Evolutionary conservation across 345 rosid genomes (phyloP), one percentile per base, ranked within the genome.

Genomic region (Stellera chamaejasme): DNA sequence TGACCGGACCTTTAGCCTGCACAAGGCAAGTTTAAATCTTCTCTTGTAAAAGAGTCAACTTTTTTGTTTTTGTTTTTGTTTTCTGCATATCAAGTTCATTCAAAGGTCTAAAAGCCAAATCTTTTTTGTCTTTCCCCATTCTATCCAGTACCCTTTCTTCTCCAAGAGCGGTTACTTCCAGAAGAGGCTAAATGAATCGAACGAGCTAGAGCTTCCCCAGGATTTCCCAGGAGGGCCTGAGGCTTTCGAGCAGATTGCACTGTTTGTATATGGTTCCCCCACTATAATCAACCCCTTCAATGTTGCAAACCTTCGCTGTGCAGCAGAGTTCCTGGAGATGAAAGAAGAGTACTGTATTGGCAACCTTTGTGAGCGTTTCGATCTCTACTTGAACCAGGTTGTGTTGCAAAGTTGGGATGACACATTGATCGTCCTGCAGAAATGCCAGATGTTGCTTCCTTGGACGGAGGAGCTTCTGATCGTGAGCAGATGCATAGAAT

Each of bases 141-240:
- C 14, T 8, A 32, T 73, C 84, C 57, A 88, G 96, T 66, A 54
- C 60, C 92, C 83, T 10, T 50, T 88, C 63, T 72, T 67, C 50
- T 70, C 79, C 11, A 88, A 75, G 67, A 80, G 96, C 42, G 88
- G 90, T 72, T 88, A 77, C 79, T 80, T 88, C 65, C 80, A 72
- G 65, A 70, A 71, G 56, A 74, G 76, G 64, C 52, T 77, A 61
- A 67, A 52, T 1, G 75, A 73, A 41, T 67, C 83, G 6, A 56
- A 65, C 1, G 85, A 80, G 68, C 55, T 82, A 12, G 81, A 82
- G 55, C 73, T 88, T 43, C 85, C 82, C 11, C 66, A 49, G 25
- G 70, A 69, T 45, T 88, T 88, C 72, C 96, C 90, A 6, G 96
- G 96, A 64, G 93, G 96, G 28, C 73, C 87, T 19, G 84, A 81